phyloP scores from a whole-genome alignment of 1,284 basidiomycete genomes.

The Puccinia hordei region DNA sequence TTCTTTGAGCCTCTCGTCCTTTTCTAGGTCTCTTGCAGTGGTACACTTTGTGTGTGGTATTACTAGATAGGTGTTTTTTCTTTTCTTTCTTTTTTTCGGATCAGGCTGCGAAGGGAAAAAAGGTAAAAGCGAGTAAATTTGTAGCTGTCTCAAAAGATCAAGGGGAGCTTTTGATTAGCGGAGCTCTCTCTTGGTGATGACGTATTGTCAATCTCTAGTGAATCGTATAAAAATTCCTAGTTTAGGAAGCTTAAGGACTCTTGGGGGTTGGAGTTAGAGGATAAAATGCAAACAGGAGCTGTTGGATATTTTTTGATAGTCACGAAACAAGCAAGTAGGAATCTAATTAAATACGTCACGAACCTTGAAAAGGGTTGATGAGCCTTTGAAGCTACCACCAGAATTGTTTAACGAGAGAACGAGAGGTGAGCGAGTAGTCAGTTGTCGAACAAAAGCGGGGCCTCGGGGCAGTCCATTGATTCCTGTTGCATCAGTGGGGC shows the following conservation, averaged over 20 bases:
- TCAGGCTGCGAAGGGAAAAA: background rate
- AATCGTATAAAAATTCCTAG: background rate
- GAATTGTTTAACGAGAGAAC: background rate
- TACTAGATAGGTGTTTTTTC: background rate
- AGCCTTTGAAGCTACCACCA: background rate
- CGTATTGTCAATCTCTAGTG: background rate
- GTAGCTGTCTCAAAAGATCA: background rate
- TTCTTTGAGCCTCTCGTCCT: background rate
- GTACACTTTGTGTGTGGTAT: background rate
- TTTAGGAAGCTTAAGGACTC: conserved; percentile 9
- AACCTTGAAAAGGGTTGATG: background rate
- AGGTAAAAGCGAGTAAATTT: background rate
- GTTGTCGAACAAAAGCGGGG: conserved; percentile 1
- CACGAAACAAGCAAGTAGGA: background rate
- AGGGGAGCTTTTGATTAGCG: background rate
- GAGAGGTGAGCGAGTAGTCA: background rate
- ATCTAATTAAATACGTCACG: conserved; percentile 6
- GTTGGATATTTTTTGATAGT: background rate
- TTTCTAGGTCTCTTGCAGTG: background rate
- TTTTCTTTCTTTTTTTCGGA: background rate
- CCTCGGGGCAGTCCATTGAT: background rate
- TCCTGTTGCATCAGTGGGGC: conserved; percentile 21
- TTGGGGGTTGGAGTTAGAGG: background rate
- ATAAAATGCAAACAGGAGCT: background rate
- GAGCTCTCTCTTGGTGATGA: background rate